Evolutionary conservation across 805 yeast genomes (phyloP).

Genomic region (Hemisphaericaspora nanyangensis): DNA sequence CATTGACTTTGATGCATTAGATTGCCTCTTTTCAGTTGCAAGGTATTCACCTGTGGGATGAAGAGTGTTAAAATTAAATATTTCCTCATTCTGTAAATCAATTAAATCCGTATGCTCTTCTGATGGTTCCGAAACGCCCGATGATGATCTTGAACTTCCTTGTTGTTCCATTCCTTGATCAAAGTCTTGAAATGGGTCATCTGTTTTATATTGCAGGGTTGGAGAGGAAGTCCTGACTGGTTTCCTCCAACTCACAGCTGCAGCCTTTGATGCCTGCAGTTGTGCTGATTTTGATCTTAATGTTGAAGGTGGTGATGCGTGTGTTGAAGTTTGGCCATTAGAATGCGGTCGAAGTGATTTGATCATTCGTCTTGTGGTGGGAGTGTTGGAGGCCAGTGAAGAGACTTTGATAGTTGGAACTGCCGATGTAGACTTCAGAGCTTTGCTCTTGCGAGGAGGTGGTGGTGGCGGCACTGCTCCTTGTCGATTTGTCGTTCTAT

Average conservation of each 20-base stretch:
- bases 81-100: constrained; percentile 6
- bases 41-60: not conserved
- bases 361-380: constrained; percentile 23
- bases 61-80: not conserved
- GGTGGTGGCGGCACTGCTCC: constrained; percentile 9
- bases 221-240: constrained; percentile 10
- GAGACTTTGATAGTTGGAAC: constrained; percentile 23
- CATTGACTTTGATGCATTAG: constrained; percentile 5
- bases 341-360: constrained; percentile 26
- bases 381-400: not conserved
- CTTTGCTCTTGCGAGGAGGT: constrained; percentile 5
- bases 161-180: constrained; percentile 26
- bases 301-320: constrained; percentile 4
- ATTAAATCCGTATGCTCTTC: constrained; percentile 3
- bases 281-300: constrained; percentile 6
- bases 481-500: constrained; percentile 18
- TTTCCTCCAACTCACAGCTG: constrained; percentile 26
- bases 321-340: constrained; percentile 8
- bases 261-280: constrained; percentile 30
- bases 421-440: constrained; percentile 12
- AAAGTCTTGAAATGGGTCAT: constrained; percentile 33
- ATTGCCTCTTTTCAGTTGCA: not conserved
- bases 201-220: constrained; percentile 4
- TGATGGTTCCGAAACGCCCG: constrained; percentile 6
- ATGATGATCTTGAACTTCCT: constrained; percentile 7